These are phyloP conservation scores for Schizonepeta tenuifolia DNA, from an alignment of 257 asterid species.

Conservation along the genomic window DNA sequence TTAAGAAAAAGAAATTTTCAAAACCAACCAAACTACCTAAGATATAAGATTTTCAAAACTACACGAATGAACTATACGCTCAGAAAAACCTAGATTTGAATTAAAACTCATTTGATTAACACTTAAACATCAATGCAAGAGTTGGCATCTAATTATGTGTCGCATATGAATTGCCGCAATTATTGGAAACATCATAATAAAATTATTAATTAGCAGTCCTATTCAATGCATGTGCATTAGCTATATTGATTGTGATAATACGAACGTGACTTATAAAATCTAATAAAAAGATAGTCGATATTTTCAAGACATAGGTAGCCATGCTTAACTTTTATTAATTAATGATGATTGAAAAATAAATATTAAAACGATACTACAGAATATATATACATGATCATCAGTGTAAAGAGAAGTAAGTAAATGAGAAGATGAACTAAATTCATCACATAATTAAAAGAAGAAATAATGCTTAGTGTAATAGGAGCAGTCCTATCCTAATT, in stretches of 20 bases:
- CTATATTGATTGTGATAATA: background rate
- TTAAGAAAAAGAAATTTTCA: no score
- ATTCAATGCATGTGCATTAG: conserved; percentile 1
- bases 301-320: background rate
- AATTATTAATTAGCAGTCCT: conserved; percentile 14
- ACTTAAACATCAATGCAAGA: background rate
- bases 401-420: background rate
- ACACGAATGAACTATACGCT: no score
- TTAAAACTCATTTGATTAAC: no score
- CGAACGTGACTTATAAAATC: background rate
- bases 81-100: no score
- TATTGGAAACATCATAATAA: conserved; percentile 10
- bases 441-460: conserved; percentile 4
- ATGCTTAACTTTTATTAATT: background rate
- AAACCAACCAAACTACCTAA: no score
- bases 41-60: no score
- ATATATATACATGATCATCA: background rate
- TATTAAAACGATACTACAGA: background rate
- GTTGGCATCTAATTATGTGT: background rate
- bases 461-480: conserved; percentile 36
- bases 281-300: background rate
- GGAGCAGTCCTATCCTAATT: background rate
- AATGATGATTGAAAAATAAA: background rate
- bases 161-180: conserved; percentile 16
- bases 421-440: conserved; percentile 27